Evolutionary conservation across 73 alveolate genomes (phyloP).

Genomic region (Paramecium sonneborni): DNA sequence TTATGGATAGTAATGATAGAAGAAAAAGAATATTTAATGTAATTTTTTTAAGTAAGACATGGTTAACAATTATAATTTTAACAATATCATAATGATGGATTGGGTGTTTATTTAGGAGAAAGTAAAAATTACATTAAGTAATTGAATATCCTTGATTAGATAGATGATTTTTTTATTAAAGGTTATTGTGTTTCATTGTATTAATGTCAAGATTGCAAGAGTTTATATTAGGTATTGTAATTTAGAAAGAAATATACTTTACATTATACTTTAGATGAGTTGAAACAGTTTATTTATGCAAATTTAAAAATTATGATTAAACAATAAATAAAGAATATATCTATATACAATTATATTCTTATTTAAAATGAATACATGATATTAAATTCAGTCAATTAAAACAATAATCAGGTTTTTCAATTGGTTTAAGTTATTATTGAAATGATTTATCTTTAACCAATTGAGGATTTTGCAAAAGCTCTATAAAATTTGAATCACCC

Average conservation of each 20-base stretch:
- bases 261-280: neutral
- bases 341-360: neutral
- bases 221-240: neutral
- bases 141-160: neutral
- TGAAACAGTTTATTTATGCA: neutral
- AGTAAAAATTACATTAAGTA: neutral
- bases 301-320: neutral
- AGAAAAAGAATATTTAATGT: neutral
- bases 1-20: neutral
- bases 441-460: neutral
- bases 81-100: neutral
- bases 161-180: conserved; percentile 25
- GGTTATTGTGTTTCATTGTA: conserved; percentile 25
- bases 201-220: neutral
- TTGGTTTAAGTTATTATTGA: neutral
- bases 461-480: neutral
- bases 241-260: neutral
- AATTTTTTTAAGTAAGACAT: conserved; percentile 40
- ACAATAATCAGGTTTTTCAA: neutral
- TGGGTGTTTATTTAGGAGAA: conserved; percentile 24
- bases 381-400: neutral
- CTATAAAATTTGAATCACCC: neutral
- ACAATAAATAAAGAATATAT: neutral
- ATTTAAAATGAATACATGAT: neutral
- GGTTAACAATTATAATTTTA: neutral